phyloP scores from a whole-genome alignment of 2,329 filamentous ascomycete species.

The Zasmidium angulare region DNA sequence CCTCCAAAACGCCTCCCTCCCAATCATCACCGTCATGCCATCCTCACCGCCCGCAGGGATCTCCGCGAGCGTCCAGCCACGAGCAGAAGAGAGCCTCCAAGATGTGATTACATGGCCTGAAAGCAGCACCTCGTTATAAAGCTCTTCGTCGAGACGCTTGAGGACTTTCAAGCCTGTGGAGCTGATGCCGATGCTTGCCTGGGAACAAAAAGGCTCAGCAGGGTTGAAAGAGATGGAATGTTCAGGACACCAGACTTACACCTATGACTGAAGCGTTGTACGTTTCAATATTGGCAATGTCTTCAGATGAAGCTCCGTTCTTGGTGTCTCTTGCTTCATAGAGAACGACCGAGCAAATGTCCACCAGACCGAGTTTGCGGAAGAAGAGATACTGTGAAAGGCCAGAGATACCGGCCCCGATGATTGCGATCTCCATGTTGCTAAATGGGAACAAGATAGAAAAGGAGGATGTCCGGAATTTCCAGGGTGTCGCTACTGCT shows the following conservation, averaged over 20 bases:
- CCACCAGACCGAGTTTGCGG: background rate
- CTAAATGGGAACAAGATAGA: too few species aligned
- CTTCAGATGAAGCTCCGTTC: background rate
- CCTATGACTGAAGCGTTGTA: background rate
- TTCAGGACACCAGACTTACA: background rate
- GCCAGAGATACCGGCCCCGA: background rate
- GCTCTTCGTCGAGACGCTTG: conserved; percentile 5
- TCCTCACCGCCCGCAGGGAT: background rate
- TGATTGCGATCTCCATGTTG: background rate
- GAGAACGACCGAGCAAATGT: background rate
- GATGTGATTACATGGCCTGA: conserved; percentile 1
- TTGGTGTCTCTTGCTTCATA: background rate
- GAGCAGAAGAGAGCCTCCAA: background rate
- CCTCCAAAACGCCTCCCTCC: conserved; percentile 6
- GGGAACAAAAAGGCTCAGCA: background rate
- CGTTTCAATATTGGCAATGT: background rate
- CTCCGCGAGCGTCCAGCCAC: background rate
- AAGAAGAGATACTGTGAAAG: background rate
- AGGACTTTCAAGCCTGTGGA: conserved; percentile 7
- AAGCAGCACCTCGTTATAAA: conserved; percentile 4
- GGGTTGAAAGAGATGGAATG: background rate
- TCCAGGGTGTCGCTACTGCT: too few species aligned
- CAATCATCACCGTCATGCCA: background rate
- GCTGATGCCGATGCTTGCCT: background rate
- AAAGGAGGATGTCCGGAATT: too few species aligned